These are phyloP conservation scores for Solanum tarapatanum DNA, from an alignment of 257 asterid genomes.

Conservation along the genomic window DNA sequence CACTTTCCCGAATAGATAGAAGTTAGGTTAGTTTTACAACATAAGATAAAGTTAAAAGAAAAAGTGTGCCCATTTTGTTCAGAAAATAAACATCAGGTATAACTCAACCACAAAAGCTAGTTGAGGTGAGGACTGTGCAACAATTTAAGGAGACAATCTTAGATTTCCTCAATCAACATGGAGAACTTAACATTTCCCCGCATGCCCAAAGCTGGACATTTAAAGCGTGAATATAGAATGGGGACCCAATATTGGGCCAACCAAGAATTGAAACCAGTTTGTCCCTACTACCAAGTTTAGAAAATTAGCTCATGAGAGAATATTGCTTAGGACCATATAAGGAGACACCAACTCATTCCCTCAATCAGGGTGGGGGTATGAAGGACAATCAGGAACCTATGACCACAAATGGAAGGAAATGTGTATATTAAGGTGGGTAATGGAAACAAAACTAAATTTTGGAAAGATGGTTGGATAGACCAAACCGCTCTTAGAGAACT, in stretches of 20 bases:
- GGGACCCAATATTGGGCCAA: neutral
- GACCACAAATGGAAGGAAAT: no score
- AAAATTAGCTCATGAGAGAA: neutral
- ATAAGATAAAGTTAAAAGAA: neutral
- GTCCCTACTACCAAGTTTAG: neutral
- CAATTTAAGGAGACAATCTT: neutral
- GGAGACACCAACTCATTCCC: neutral
- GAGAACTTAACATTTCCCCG: neutral
- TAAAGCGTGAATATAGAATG: neutral
- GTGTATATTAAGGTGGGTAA: no score
- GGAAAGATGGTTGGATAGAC: no score
- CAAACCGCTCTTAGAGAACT: no score
- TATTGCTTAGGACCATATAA: neutral
- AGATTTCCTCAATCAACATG: neutral
- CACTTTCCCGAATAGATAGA: neutral
- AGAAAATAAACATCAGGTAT: neutral
- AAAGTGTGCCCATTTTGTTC: neutral
- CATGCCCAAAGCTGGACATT: neutral
- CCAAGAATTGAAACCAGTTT: neutral
- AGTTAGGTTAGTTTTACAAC: neutral
- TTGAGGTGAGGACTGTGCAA: neutral
- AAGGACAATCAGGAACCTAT: no score
- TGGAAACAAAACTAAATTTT: no score
- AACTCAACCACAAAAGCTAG: neutral
- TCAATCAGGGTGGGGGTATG: neutral